Evolutionary conservation across 306 rosid species (phyloP).

Genomic region (Glycine latifolia): DNA sequence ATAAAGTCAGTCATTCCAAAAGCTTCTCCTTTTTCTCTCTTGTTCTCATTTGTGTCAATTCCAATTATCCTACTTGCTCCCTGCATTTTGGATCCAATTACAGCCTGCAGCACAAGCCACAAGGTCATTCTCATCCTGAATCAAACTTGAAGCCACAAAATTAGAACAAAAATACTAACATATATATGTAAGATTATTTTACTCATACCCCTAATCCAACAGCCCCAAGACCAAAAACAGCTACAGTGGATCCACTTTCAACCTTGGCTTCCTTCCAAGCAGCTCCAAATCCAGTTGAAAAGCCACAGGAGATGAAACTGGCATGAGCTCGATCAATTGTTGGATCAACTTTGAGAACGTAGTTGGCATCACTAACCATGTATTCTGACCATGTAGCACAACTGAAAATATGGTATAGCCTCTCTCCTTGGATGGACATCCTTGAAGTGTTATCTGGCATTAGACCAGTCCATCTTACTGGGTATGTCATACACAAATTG

Average conservation of each 20-base stretch:
- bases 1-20: conserved; percentile 64
- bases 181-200: not conserved
- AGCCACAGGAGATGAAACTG: conserved; percentile 53
- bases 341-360: conserved; percentile 46
- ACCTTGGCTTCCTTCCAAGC: conserved; percentile 47
- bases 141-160: not conserved
- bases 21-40: conserved; percentile 50
- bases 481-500: conserved; percentile 40
- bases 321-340: conserved; percentile 38
- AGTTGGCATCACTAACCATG: conserved; percentile 44
- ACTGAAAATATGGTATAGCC: conserved; percentile 32
- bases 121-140: not conserved
- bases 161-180: not conserved
- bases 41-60: conserved; percentile 58
- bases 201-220: conserved; percentile 50
- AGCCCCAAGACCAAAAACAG: conserved; percentile 51
- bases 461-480: conserved; percentile 19
- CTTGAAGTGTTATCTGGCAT: conserved; percentile 50
- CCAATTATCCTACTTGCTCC: conserved; percentile 63
- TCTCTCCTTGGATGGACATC: conserved; percentile 32
- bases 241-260: conserved; percentile 44
- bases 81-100: conserved; percentile 54
- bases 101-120: conserved; percentile 39
- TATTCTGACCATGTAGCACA: conserved; percentile 50
- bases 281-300: conserved; percentile 52